Percentiles rank a stretch among this genome's conserved stretches.
Evolutionary conservation across 2,329 filamentous ascomycete genomes (phyloP).

Genomic region (Dothideomycetes sp.): DNA sequence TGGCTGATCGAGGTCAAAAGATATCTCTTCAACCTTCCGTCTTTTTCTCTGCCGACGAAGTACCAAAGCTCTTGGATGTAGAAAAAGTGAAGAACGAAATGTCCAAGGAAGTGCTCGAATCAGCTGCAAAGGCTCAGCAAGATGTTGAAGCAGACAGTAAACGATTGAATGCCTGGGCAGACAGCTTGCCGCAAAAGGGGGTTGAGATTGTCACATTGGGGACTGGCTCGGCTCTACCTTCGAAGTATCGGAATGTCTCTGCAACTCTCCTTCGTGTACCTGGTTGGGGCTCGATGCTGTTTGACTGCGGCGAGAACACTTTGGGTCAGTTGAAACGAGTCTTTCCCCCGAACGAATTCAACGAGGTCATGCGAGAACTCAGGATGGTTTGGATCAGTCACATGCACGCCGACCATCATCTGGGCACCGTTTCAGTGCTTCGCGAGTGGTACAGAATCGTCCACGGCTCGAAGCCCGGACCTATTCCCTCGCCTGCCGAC

Average conservation of each 20-base stretch:
- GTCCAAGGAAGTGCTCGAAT: constrained; percentile 39
- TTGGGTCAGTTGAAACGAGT: constrained; percentile 75
- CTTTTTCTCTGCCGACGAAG: constrained; percentile 37
- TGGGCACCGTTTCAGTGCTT: constrained; percentile 74
- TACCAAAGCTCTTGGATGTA: constrained; percentile 43
- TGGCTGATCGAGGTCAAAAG: constrained; percentile 26
- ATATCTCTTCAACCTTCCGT: constrained; percentile 30
- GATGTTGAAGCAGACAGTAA: constrained; percentile 30
- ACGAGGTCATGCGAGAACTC: constrained; percentile 66
- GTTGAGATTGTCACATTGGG: constrained; percentile 80
- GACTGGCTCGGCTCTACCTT: constrained; percentile 82
- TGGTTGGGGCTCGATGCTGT: constrained; percentile 74
- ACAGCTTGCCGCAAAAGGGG: constrained; percentile 63
- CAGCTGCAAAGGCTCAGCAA: constrained; percentile 41
- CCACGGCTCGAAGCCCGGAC: constrained; percentile 31
- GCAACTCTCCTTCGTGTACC: constrained; percentile 77
- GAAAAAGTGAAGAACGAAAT: constrained; percentile 34
- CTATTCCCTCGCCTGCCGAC: constrained; percentile 15
- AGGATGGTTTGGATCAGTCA: constrained; percentile 88
- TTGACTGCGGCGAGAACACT: constrained; percentile 90
- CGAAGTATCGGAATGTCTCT: constrained; percentile 92
- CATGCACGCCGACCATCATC: constrained; percentile 90
- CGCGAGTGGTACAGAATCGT: constrained; percentile 64
- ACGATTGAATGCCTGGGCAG: constrained; percentile 46
- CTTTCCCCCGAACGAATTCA: constrained; percentile 55